phyloP scores from a whole-genome alignment of 768 basidiomycete species.

The Phanerochaete carnosa region DNA sequence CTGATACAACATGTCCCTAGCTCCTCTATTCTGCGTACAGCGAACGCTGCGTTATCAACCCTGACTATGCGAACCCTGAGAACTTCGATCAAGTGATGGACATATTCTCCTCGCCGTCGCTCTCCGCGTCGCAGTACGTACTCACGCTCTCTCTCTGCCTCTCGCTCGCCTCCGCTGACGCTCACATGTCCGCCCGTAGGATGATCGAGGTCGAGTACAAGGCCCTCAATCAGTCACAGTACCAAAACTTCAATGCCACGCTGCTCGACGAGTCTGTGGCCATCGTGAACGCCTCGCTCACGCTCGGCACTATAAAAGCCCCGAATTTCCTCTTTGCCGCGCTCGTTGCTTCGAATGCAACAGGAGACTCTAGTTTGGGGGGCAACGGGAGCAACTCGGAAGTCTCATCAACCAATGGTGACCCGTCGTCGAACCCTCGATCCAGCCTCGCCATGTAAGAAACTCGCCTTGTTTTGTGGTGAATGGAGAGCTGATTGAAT shows the following conservation, averaged over 20 bases:
- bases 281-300: conserved; percentile 42
- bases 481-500: not conserved
- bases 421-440: conserved; percentile 52
- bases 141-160: not conserved
- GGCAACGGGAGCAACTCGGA: conserved; percentile 22
- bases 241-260: conserved; percentile 55
- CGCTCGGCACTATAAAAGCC: conserved; percentile 34
- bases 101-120: conserved; percentile 71
- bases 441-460: conserved; percentile 4
- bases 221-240: conserved; percentile 48
- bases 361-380: conserved; percentile 28
- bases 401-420: conserved; percentile 34
- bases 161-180: not conserved
- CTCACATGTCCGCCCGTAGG: conserved; percentile 22
- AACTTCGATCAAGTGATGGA: conserved; percentile 73
- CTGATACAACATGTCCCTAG: conserved; percentile 31
- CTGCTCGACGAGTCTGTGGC: conserved; percentile 52
- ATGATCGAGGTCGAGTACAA: conserved; percentile 56
- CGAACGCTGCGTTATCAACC: conserved; percentile 70
- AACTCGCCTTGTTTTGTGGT: not conserved
- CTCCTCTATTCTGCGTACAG: conserved; percentile 77
- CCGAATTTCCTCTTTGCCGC: conserved; percentile 71
- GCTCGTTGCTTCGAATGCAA: conserved; percentile 62
- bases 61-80: conserved; percentile 59
- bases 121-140: conserved; percentile 49